Evolutionary conservation across 2,329 filamentous ascomycete genomes (phyloP), one percentile per base, ranked within the genome.

Genomic region (Fusarium ramigenum): DNA sequence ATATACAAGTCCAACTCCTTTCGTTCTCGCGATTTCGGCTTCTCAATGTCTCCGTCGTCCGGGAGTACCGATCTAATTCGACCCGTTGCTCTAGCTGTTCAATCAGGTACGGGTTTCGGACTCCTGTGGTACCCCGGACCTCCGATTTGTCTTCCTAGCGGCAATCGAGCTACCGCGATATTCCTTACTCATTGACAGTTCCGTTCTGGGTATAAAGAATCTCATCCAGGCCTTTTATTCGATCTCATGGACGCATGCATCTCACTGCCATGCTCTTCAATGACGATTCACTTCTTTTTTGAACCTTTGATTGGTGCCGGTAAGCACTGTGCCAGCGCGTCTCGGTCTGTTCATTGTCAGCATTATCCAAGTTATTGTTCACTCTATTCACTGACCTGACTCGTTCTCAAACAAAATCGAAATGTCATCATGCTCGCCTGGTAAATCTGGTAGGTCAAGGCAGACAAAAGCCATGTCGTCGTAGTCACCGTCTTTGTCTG

Each of bases 341-440:
- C 88, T 75, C 88, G 87, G 76, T 90, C 88, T 90, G 49, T 49
- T 47, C 46, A 43, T 49, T 44, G 77, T 80, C 77, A 81, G 70
- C 25, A 25, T 37, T 59, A 56, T 18, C 12, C 39, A 15, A 39
- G 18, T 28, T 9, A 36, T 37, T 42, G 11, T 40, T 21, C 25
- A 23, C 44, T n/a, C 15, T 36, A 25, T 23, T 32, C 58, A 87
- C 92, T 85, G 83, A 95, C 93, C 92, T 78, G 88, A 85, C 80
- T 94, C 92, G 50, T 87, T 91, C 73, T 97, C 94, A 85, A 98
- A 98, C 69, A 92, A 83, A 78, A 98, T 91, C 16, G 92, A 89
- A 75, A 98, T 94, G 83, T 98, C 95, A 81, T 97, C 95, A 82
- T 97, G 94, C 83, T 97, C 95, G 57, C 93, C 93, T 2, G 95